Conservation (phyloP, 1,139 yeast genomes). For the Yamadazyma sp. region DNA sequence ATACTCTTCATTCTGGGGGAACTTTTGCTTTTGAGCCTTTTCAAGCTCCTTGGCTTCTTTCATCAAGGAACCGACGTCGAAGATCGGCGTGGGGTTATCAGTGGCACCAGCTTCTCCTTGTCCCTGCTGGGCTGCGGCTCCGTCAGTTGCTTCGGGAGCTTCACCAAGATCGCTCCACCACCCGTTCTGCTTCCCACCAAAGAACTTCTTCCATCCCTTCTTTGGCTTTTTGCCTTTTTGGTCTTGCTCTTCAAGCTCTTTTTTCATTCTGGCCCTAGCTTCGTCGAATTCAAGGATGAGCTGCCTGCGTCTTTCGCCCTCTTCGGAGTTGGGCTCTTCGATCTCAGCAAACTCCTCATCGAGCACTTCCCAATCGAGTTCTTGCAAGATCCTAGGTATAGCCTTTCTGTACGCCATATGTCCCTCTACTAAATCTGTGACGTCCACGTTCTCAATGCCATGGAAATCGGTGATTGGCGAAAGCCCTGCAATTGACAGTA, state of each 20-base stretch:
- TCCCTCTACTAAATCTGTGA: slow-evolving; percentile 85
- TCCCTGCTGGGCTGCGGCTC: no score
- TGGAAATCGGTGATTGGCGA: slow-evolving; percentile 66
- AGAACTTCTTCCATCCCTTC: slow-evolving; percentile 61
- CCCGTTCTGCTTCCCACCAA: slow-evolving; percentile 74
- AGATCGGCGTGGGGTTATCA: slow-evolving; percentile 26
- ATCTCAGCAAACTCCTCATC: slow-evolving; percentile 93
- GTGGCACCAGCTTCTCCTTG: slow-evolving; percentile 6
- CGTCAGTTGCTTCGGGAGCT: slow-evolving; percentile 12
- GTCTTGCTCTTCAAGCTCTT: slow-evolving; percentile 31
- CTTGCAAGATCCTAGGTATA: slow-evolving; percentile 75
- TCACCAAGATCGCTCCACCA: slow-evolving; percentile 83
- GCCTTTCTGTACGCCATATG: slow-evolving; percentile 96
- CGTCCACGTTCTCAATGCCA: slow-evolving; percentile 81
- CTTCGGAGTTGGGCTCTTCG: slow-evolving; percentile 93
- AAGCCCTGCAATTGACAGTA: slow-evolving; percentile 86
- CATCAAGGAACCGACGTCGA: slow-evolving; percentile 48
- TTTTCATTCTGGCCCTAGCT: slow-evolving; percentile 63
- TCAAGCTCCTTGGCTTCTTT: slow-evolving; percentile 49
- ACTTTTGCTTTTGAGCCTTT: slow-evolving; percentile 12
- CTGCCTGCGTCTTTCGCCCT: slow-evolving; percentile 77
- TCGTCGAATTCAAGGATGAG: slow-evolving; percentile 82
- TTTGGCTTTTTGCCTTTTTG: slow-evolving; percentile 26
- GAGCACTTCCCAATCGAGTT: slow-evolving; percentile 76
- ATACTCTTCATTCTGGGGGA: slow-evolving; percentile 13